Evolutionary conservation across 768 basidiomycete species (phyloP).

Genomic region (Clitopilus hobsonii): DNA sequence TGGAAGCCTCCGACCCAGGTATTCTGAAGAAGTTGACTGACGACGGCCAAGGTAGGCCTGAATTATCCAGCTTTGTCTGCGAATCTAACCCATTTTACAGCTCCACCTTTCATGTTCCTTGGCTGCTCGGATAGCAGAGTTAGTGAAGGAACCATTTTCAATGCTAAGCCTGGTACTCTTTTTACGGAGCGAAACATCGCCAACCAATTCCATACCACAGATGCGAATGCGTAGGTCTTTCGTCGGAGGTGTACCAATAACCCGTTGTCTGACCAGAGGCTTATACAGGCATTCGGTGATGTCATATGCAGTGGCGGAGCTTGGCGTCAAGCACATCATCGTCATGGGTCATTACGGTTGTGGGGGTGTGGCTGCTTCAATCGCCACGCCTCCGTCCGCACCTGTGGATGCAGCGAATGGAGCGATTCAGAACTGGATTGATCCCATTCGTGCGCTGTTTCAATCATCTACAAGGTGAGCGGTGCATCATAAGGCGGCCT

Average conservation of each 20-base stretch:
- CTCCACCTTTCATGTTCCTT: slow-evolving; percentile 17
- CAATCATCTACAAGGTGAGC: slow-evolving; percentile 14
- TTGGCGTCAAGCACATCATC: slow-evolving; percentile 16
- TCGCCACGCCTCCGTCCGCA: slow-evolving; percentile 5
- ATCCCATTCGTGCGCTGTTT: slow-evolving; percentile 18
- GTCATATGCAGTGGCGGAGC: slow-evolving; percentile 12
- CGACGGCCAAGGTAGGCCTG: slow-evolving; percentile 26
- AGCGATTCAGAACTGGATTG: slow-evolving; percentile 18
- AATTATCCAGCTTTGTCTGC: neutral
- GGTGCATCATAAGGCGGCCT: neutral
- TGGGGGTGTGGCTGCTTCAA: slow-evolving; percentile 16
- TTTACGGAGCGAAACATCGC: slow-evolving; percentile 20
- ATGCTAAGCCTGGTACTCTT: slow-evolving; percentile 16
- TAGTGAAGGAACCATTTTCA: slow-evolving; percentile 18
- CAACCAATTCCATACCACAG: slow-evolving; percentile 14
- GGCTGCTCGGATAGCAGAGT: slow-evolving; percentile 19
- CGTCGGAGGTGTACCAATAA: neutral
- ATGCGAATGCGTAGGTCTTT: slow-evolving; percentile 13
- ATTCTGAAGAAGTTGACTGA: slow-evolving; percentile 24
- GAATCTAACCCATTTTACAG: neutral
- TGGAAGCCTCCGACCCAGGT: slow-evolving; percentile 18
- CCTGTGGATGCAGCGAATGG: slow-evolving; percentile 6
- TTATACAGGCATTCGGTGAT: slow-evolving; percentile 14
- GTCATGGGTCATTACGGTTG: slow-evolving; percentile 22
- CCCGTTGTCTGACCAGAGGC: neutral